Base-by-base conservation (phyloP, 306 rosid genomes). In the Ceratonia siliqua region DNA sequence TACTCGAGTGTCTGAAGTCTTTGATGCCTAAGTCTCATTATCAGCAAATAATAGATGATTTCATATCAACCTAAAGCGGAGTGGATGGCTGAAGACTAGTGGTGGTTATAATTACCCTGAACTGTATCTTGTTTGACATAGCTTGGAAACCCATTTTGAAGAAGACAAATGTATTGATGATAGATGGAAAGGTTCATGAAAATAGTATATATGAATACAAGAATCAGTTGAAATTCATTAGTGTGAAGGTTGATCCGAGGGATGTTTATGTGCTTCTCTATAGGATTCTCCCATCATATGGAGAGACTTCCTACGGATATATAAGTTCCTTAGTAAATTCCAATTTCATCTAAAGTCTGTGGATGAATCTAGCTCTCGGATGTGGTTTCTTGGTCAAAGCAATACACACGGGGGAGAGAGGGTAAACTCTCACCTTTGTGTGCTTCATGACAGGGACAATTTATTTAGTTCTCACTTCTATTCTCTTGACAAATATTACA, bases 21-120 rank as follows among this genome's bases (percentile, higher is more conserved):
- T 72, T 72, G 4, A 68, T 21, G 67, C 46, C 38, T 5, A 14
- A 30, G 50, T 32, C 27, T 10, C 12, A 10, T 36, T 72, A 55
- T n/a, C 22, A 38, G 18, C 4, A 38, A 21, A 1, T 36, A 3
- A 25, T 5, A 32, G 68, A 28, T 2, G 45, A 41, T 62, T 75
- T 80, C 21, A 25, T 41, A 6, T 17, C 39, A 27, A 18, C 39
- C 39, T 52, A 56, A 70, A 2, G 45, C 30, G 17, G 62, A 46
- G 11, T 7, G 7, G 63, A 46, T 87, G 91, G 88, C 36, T 87
- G 43, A 84, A 79, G 85, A 79, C 88, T 2, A 22, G 27, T 45
- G 36, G 28, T 38, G 87, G 82, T 39, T 79, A 84, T 28, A 58
- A 38, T 35, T 15, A 83, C 39, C 88, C 88, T 0, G 5, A 30